Evolutionary conservation across 805 yeast genomes (phyloP), one percentile per base, ranked within the genome.

Genomic region (Jamesozyma jinghongensis): DNA sequence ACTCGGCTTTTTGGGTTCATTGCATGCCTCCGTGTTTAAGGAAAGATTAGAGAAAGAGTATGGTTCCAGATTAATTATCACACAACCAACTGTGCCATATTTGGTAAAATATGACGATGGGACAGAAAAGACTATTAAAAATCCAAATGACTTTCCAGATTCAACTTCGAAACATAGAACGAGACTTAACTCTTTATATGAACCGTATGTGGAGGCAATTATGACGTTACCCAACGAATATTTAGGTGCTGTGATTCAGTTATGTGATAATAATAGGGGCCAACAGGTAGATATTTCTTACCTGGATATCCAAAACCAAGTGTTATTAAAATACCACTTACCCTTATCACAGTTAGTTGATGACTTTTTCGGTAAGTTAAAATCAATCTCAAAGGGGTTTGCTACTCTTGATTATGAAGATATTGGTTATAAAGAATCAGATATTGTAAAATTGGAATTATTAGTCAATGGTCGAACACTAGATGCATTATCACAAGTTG

Each of bases 71-170:
- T 73, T 90, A 47, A 86, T 90, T 45, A 79, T 90, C 44, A 92
- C 97, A 0, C 88, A 94, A 8, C 97, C 98, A 1, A 88, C 97
- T 0, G 98, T 90, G 11, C 97, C 97, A 0, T 92, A 88, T 58
- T 77, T 81, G 52, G 67, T 92, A 11, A 69, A 75, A n/a, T 78
- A 73, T 54, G 68, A 67, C 36, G 79, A 83, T 50, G 94, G 86
- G 0, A 62, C 61, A 0, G 84, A 77, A 44, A 63, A 70, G 43
- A 69, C 81, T 13, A 73, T 92, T 44, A 81, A 92, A 2, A 92
- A 90, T 54, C 97, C 98, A 0, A 92, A 86, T 54, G 92, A 86
- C 38, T 90, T 90, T 61, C 97, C 97, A 0, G 86, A 78, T 39
- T 36, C 53, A 58, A 35, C 52, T 62, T 11, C 52, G 53, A 42